Base-by-base conservation (phyloP, 805 yeast genomes). In the Cyberlindnera subsufficiens region DNA sequence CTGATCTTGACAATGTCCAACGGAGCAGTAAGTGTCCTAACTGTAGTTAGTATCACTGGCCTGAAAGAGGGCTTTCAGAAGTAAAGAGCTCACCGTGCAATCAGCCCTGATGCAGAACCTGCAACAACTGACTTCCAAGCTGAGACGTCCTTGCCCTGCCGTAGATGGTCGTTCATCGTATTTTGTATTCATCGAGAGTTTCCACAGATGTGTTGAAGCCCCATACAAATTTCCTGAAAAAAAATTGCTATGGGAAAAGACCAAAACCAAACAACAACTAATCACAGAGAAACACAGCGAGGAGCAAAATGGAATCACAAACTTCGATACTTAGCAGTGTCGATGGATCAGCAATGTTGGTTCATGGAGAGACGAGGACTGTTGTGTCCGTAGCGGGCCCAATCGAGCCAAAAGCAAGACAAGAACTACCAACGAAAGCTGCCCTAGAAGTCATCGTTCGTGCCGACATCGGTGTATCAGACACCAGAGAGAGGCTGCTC, bases 351-450 rank as follows among this genome's bases (percentile, higher is more conserved):
- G 80, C 91, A 1, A 74, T 74, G 19, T 68, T 80, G 43, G 58
- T 64, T 14, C 59, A 65, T n/a, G 77, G 74, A 2, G 60, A 61
- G 15, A 77, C 84, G 1, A 75, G 75, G 43, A 80, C 85, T 3
- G 64, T 90, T 3, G 78, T 82, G 35, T 80, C 96, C 0, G 90
- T 91, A 1, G 75, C 90, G 1, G 99, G 99, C 0, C 99, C 99
- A 0, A 74, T 91, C 27, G 97, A 91, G 55, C 81, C 87, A 10
- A 83, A 82, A 59, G 64, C 78, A 13, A 75, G 91, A 52, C 96
- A 89, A 58, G 98, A 91, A 59, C 62, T 81, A 30, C 96, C 97
- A 10, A 81, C 85, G 14, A 68, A 72, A 36, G 82, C 91, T 14
- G 80, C 86, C 15, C 60, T 93, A 15, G 96, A 89, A 60, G 74